These are phyloP conservation scores for Gaeumannomyces sp. DNA, from an alignment of 2,329 filamentous ascomycete genomes.

Conservation along the genomic window DNA sequence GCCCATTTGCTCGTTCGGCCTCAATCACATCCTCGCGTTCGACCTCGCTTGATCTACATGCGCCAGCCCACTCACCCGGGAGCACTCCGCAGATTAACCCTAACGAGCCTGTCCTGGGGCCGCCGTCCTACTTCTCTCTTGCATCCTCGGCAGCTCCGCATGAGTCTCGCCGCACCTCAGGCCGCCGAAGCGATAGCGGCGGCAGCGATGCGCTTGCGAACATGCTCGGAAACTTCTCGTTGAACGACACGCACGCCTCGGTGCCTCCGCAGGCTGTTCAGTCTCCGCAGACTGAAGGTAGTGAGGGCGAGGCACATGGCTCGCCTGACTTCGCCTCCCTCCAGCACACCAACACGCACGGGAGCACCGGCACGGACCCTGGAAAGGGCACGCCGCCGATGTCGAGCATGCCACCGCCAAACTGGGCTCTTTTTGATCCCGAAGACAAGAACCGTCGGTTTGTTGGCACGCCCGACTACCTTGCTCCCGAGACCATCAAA, in stretches of 20 bases:
- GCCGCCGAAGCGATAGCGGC: slow-evolving; percentile 84
- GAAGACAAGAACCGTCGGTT: slow-evolving; percentile 90
- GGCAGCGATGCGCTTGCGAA: slow-evolving; percentile 79
- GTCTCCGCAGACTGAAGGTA: slow-evolving; percentile 68
- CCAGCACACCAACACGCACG: slow-evolving; percentile 32
- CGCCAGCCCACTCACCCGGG: slow-evolving; percentile 62
- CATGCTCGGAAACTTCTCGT: slow-evolving; percentile 74
- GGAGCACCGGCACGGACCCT: slow-evolving; percentile 30
- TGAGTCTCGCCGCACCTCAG: slow-evolving; percentile 67
- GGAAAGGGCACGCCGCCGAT: slow-evolving; percentile 56
- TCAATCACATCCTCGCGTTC: slow-evolving; percentile 89
- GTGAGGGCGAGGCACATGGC: slow-evolving; percentile 56
- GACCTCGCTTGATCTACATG: slow-evolving; percentile 83
- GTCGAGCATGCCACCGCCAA: slow-evolving; percentile 74
- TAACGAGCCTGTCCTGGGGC: slow-evolving; percentile 60
- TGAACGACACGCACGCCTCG: slow-evolving; percentile 53
- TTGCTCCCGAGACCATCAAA: slow-evolving; percentile 94
- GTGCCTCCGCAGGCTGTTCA: slow-evolving; percentile 37
- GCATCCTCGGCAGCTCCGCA: slow-evolving; percentile 36
- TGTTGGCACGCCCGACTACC: slow-evolving; percentile 93
- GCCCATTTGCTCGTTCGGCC: slow-evolving; percentile 77
- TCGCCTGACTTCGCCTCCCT: slow-evolving; percentile 72
- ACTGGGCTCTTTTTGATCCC: slow-evolving; percentile 90
- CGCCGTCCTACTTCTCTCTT: slow-evolving; percentile 91
- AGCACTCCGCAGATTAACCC: slow-evolving; percentile 85